Percentiles rank a stretch among this genome's conserved stretches.
These are phyloP conservation scores for Hypomyces perniciosus DNA, from an alignment of 2,329 filamentous ascomycete genomes.

Conservation along the genomic window DNA sequence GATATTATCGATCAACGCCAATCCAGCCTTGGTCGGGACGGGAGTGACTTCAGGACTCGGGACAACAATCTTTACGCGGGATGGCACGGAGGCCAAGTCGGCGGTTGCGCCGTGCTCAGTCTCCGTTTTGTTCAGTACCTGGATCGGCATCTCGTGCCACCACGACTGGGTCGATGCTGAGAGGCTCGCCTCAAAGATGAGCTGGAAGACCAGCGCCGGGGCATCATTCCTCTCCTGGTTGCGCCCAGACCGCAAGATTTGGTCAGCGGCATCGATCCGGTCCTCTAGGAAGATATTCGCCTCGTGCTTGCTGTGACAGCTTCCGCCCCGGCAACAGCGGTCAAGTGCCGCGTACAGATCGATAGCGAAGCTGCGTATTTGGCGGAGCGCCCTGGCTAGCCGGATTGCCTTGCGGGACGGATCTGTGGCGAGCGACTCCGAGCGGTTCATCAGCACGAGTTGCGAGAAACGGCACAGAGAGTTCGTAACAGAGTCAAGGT, in stretches of 20 bases:
- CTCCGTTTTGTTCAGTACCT: not conserved
- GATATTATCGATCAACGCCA: not conserved
- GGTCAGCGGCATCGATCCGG: conserved; percentile 1
- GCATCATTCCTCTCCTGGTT: not conserved
- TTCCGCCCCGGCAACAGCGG: not conserved
- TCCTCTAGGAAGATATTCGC: conserved; percentile 7
- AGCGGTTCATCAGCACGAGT: conserved; percentile 3
- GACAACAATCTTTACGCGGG: not conserved
- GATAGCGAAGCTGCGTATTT: conserved; percentile 3
- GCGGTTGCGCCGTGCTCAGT: not conserved
- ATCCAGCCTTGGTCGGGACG: not conserved
- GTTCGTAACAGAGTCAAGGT: conserved; percentile 5
- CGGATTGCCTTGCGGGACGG: not conserved
- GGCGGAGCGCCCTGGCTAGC: conserved; percentile 2
- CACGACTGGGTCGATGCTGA: not conserved
- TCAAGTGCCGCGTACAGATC: conserved; percentile 1
- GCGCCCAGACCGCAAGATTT: not conserved
- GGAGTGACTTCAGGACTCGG: not conserved
- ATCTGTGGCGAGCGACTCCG: not conserved
- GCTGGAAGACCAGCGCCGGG: not conserved
- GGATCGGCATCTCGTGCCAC: conserved; percentile 4
- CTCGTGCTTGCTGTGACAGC: conserved; percentile 6
- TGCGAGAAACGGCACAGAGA: conserved; percentile 5
- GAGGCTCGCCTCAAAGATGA: not conserved
- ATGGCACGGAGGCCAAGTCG: not conserved